Evolutionary conservation across 768 basidiomycete genomes (phyloP).

Genomic region (Guyanaporus albipodus): DNA sequence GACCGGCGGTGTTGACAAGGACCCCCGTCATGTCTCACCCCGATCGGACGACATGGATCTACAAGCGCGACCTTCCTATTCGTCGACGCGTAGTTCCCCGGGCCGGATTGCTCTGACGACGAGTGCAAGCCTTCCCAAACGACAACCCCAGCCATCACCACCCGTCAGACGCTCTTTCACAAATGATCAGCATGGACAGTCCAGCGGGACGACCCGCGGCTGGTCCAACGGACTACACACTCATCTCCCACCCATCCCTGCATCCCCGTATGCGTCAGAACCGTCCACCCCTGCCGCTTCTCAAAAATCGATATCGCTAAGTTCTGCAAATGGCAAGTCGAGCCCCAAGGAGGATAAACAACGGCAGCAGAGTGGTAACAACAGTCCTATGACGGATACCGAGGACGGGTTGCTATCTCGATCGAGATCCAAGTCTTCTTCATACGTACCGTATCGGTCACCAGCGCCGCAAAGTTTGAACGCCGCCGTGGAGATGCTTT

Average conservation of each 20-base stretch:
- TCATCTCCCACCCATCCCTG: conserved; percentile 60
- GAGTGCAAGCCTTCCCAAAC: conserved; percentile 25
- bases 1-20: conserved; percentile 32
- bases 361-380: conserved; percentile 25
- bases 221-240: conserved; percentile 31
- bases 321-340: conserved; percentile 33
- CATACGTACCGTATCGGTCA: conserved; percentile 51
- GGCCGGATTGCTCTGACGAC: conserved; percentile 27
- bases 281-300: conserved; percentile 55
- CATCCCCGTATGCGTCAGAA: conserved; percentile 65
- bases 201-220: conserved; percentile 28
- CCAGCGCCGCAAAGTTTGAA: conserved; percentile 66
- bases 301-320: conserved; percentile 38
- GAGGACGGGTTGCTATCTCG: conserved; percentile 43
- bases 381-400: conserved; percentile 23
- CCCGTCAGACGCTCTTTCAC: conserved; percentile 31
- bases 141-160: conserved; percentile 22
- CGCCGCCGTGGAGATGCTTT: conserved; percentile 66
- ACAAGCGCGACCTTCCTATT: conserved; percentile 29
- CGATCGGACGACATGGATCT: conserved; percentile 27
- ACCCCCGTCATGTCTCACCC: conserved; percentile 29
- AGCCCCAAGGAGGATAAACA: conserved; percentile 34
- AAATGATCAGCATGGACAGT: conserved; percentile 26
- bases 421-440: conserved; percentile 49
- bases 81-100: conserved; percentile 32